Evolutionary conservation across 2,329 filamentous ascomycete genomes (phyloP), one percentile per base, ranked within the genome.

Genomic region (Pseudogymnoascus sp.): DNA sequence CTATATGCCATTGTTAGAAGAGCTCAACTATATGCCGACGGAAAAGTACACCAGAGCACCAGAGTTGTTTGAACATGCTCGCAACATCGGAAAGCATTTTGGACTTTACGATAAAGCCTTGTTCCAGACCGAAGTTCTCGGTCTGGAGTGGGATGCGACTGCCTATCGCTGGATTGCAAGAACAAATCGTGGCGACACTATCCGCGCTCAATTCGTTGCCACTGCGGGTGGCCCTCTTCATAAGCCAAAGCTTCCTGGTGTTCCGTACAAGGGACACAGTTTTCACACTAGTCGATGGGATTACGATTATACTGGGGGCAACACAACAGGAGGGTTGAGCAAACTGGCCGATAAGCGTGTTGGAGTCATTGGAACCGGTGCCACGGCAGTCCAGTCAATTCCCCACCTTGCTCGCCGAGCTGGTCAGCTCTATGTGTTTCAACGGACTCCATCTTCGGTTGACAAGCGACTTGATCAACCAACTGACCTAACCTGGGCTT

Each of bases 1-100:
- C n/a, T 87, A 87, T 67, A 72, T 86, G 72, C 83, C 84, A 3
- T 71, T 85, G 11, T 76, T 87, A 1, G 84, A 87, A 65, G 83
- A 86, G 70, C 84, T 77, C 1, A 79, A 79, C 0, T 85, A 84
- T 68, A 78, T 85, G 70, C 85, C 84, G 0, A 79, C 62, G 23
- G 31, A 63, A 3, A 67, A 65, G 56, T 67, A 69, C 37, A 44
- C 66, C 3, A 53, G 60, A 8, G 67, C 66, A 18, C 62, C 65
- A 40, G 40, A 44, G 40, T 12, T 44, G 10, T 12, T 44, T 44
- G 40, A 44, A 6, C 40, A 59, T 59, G 50, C 50, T 59, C 25
- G 33, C 25, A 31, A 31, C 33, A 35, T 35, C n/a, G 50, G 25
- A 21, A 35, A 59, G 23, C 25, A 59, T 31, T 59, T 31, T 8